Evolutionary conservation across 2,329 filamentous ascomycete species (phyloP), one percentile per base, ranked within the genome.

Genomic region (Rhinocladiella similis): DNA sequence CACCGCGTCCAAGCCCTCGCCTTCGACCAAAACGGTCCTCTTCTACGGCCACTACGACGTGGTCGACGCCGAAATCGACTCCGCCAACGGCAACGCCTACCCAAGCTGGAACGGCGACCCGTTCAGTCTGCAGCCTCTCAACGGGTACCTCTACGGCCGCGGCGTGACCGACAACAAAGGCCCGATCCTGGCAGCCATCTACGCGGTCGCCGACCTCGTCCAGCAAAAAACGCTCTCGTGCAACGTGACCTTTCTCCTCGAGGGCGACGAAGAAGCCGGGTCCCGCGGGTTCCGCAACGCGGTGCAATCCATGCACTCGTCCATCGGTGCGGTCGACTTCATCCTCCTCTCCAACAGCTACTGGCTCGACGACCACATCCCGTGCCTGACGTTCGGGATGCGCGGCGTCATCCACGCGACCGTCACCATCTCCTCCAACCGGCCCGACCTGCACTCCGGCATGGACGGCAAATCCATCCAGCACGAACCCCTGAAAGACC

Each of bases 41-140:
- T 99, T 99, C 70, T 99, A 99, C 68, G 94, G 95, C 0, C 94
- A 99, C 70, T 99, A 99, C 76, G 94, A 99, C 69, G 92, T 99
- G 2, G 94, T 99, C 3, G 84, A 91, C 1, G 94, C 94, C 0
- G 91, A 96, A 63, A 49, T 47, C 22, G 62, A 59, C 20, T 18
- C 55, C 12, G 46, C 27, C 25, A 27, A 4, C 25, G 25, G 25
- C 22, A 59, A 47, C 29, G 35, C 36, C 7, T 50, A 51, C 35
- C 51, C 53, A 25, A 86, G 88, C 36, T 99, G 94, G 94, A 81
- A 84, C 38, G 86, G 85, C 1, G 90, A 97, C 61, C 95, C 94
- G 0, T 99, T 97, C 70, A 81, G 87, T n/a, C 81, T 97, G 68
- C 88, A 88, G 49, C 94, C 94, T 3, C 84, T 91, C 54, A 92